phyloP scores from a whole-genome alignment of 768 basidiomycete genomes.

The Termitomyces sp. region DNA sequence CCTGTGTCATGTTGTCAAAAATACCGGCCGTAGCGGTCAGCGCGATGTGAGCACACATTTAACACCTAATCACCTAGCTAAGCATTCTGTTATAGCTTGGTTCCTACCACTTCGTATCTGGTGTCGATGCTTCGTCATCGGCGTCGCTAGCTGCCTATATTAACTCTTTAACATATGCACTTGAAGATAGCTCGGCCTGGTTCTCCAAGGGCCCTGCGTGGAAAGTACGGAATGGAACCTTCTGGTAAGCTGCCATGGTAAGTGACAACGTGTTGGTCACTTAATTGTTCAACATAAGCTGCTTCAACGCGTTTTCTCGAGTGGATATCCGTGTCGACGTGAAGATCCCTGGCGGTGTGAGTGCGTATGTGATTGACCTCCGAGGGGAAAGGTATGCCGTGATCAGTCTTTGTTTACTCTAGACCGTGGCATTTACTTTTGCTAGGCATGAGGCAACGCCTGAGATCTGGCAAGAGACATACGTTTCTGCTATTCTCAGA shows the following conservation, averaged over 20 bases:
- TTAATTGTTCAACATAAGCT: constrained; percentile 39
- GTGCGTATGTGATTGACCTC: constrained; percentile 89
- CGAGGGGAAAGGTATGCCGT: constrained; percentile 83
- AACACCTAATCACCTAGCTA: background rate
- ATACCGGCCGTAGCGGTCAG: constrained; percentile 74
- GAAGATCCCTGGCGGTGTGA: constrained; percentile 96
- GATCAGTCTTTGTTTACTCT: background rate
- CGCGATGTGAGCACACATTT: constrained; percentile 67
- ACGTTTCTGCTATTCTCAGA: constrained; percentile 87
- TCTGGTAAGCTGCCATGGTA: constrained; percentile 57
- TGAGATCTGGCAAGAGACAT: constrained; percentile 97
- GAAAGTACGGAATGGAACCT: constrained; percentile 92
- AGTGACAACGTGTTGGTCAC: background rate
- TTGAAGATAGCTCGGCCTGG: constrained; percentile 92
- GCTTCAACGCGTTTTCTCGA: constrained; percentile 97
- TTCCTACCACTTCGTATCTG: constrained; percentile 96
- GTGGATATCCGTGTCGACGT: constrained; percentile 97
- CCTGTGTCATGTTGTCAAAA: constrained; percentile 93
- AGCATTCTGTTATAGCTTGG: constrained; percentile 55
- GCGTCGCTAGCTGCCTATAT: constrained; percentile 97
- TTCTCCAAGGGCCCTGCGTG: constrained; percentile 80
- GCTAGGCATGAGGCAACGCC: constrained; percentile 83
- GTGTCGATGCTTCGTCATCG: constrained; percentile 98
- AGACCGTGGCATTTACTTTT: background rate
- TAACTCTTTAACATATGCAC: constrained; percentile 94